phyloP scores from a whole-genome alignment of 352 stramenopile genomes.

The Phytophthora macrochlamydospora region DNA sequence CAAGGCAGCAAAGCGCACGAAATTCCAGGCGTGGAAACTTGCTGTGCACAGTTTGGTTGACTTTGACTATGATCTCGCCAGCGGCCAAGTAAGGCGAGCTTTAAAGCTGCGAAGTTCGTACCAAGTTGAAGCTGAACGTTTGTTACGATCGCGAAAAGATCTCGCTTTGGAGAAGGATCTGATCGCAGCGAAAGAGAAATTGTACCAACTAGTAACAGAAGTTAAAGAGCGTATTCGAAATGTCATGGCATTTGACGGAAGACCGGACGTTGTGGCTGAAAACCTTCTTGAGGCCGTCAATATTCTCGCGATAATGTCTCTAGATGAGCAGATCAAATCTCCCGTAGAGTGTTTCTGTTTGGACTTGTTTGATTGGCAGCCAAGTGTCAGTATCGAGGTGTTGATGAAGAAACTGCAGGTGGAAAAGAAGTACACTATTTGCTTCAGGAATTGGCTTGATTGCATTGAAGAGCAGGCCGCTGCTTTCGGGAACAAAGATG shows the following conservation, averaged over 20 bases:
- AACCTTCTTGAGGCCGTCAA: conserved; percentile 13
- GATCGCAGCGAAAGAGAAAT: background rate
- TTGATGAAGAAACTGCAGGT: conserved; percentile 4
- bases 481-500: background rate
- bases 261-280: background rate
- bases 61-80: background rate
- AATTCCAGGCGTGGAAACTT: conserved; percentile 28
- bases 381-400: background rate
- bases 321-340: background rate
- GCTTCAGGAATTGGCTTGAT: conserved; percentile 8
- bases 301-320: conserved; percentile 5
- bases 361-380: background rate
- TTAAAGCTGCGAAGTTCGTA: conserved; percentile 21
- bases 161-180: background rate
- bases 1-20: background rate
- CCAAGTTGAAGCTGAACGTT: conserved; percentile 15
- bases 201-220: background rate
- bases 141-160: conserved; percentile 12
- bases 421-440: background rate
- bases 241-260: conserved; percentile 10
- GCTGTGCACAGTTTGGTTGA: conserved; percentile 10
- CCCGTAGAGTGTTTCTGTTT: conserved; percentile 2
- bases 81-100: background rate
- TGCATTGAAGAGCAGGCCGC: background rate
- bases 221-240: conserved; percentile 12